Evolutionary conservation across 2,329 filamentous ascomycete genomes (phyloP).

Genomic region (Monosporascus sp.): DNA sequence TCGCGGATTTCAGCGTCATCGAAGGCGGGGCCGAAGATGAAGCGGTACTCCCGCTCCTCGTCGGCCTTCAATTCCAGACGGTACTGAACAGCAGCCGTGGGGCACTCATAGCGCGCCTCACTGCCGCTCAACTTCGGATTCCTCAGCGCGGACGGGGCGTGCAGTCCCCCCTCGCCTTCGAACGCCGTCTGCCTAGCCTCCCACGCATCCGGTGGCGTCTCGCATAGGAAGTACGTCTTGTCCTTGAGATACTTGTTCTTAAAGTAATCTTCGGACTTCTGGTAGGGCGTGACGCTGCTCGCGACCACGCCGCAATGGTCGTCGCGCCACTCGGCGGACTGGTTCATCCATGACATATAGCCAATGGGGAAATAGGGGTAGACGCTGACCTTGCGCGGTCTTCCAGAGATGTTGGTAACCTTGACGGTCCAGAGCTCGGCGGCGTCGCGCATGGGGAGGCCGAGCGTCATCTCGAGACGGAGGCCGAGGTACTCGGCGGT

Average conservation of each 20-base stretch:
- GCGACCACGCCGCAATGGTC: slow-evolving; percentile 46
- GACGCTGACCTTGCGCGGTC: slow-evolving; percentile 42
- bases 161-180: slow-evolving; percentile 51
- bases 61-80: slow-evolving; percentile 33
- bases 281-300: slow-evolving; percentile 51
- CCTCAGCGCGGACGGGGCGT: slow-evolving; percentile 42
- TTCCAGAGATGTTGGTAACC: slow-evolving; percentile 43
- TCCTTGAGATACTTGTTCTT: slow-evolving; percentile 54
- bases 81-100: slow-evolving; percentile 50
- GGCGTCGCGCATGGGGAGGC: slow-evolving; percentile 48
- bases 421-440: slow-evolving; percentile 52
- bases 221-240: slow-evolving; percentile 53
- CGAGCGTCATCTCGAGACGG: slow-evolving; percentile 46
- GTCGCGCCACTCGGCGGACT: slow-evolving; percentile 46
- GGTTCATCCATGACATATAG: slow-evolving; percentile 62
- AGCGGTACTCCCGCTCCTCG: slow-evolving; percentile 44
- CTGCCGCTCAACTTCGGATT: slow-evolving; percentile 35
- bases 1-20: slow-evolving; percentile 44
- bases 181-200: slow-evolving; percentile 48
- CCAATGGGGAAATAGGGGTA: slow-evolving; percentile 55
- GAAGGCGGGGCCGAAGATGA: slow-evolving; percentile 50
- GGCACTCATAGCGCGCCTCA: slow-evolving; percentile 52
- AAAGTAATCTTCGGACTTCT: slow-evolving; percentile 52
- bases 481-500: slow-evolving; percentile 45
- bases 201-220: slow-evolving; percentile 46